Conservation (phyloP, 768 basidiomycete species). For the Termitomyces sp. region DNA sequence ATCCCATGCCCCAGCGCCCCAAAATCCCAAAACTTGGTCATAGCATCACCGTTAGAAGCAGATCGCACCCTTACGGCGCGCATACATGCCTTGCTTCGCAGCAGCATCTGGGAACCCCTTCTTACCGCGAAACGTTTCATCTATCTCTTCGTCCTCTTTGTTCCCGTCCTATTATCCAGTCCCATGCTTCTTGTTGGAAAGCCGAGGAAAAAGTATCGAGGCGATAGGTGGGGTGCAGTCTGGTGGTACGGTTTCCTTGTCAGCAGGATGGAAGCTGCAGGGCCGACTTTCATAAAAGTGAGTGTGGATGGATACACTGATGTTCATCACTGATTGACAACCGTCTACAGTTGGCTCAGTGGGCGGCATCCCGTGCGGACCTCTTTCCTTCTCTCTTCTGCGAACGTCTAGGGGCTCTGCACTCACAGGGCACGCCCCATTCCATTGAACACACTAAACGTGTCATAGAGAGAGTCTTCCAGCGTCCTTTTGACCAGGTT, state of each 20-base stretch:
- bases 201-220: constrained; percentile 48
- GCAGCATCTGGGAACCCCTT: constrained; percentile 78
- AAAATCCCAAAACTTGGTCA: constrained; percentile 25
- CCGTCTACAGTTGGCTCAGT: constrained; percentile 78
- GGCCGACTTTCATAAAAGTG: constrained; percentile 97
- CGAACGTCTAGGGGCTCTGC: constrained; percentile 75
- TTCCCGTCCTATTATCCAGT: constrained; percentile 77
- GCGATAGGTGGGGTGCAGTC: constrained; percentile 87
- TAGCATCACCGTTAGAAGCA: constrained; percentile 68
- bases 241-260: constrained; percentile 98
- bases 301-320: constrained; percentile 1
- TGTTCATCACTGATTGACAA: constrained; percentile 9
- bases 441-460: constrained; percentile 70
- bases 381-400: constrained; percentile 88
- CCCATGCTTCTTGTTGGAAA: constrained; percentile 79
- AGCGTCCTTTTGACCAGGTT: constrained; percentile 76
- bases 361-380: constrained; percentile 95
- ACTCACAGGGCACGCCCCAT: constrained; percentile 86
- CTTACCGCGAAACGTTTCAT: constrained; percentile 80
- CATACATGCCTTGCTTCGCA: constrained; percentile 43
- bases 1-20: constrained; percentile 24
- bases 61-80: constrained; percentile 40
- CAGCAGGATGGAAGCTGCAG: constrained; percentile 86
- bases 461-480: constrained; percentile 82
- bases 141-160: constrained; percentile 76